Base-by-base conservation (phyloP, 116 monocot species). In the Phalaenopsis hybrid region DNA sequence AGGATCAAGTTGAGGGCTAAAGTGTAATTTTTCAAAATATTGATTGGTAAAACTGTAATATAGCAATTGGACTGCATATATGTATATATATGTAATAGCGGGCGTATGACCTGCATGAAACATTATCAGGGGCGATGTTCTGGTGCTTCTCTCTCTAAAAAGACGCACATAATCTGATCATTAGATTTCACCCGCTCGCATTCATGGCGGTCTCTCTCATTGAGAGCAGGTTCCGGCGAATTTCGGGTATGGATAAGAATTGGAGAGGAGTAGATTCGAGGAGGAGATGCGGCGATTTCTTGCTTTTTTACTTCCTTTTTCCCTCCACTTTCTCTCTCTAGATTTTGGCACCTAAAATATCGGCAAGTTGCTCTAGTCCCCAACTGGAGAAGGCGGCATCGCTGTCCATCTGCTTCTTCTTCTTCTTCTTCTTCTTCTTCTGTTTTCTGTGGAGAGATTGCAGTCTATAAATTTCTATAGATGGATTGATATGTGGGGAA, bases 221-320 rank as follows among this genome's bases (percentile, higher is more conserved):
- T 75, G 6, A 17, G 46, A 46, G 75, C 0, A 48, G 4, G 75
- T 8, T 21, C 20, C 73, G 17, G 20, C 3, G 21, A 46, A 75
- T 45, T 48, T 46, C 37, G 46, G 18, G 75, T 3, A n/a, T 75
- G 44, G 75, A 75, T 44, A 75, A 46, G 21, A 44, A 46, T 28
- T 5, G 45, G 21, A 18, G 46, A 20, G 46, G 46, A 44, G 46
- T 75, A 8, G 46, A 75, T 75, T 75, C 44, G 48, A 75, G 46
- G 75, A 46, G 13, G 75, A 44, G 46, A 75, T 18, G 75, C 45
- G 75, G 75, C 45, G 75, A 75, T 10, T 45, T 45, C 75, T 75
- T 45, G n/a, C 18, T 75, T 44, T 45, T 4, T 13, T 55, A 15
- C 48, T 48, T 55, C 16, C 55, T 55, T 15, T 75, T n/a, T 45